A percentile compares a stretch with the other conserved stretches of the same genome.
These are phyloP conservation scores for Sporothrix mexicana DNA, from an alignment of 2,329 filamentous ascomycete genomes.

Conservation along the genomic window DNA sequence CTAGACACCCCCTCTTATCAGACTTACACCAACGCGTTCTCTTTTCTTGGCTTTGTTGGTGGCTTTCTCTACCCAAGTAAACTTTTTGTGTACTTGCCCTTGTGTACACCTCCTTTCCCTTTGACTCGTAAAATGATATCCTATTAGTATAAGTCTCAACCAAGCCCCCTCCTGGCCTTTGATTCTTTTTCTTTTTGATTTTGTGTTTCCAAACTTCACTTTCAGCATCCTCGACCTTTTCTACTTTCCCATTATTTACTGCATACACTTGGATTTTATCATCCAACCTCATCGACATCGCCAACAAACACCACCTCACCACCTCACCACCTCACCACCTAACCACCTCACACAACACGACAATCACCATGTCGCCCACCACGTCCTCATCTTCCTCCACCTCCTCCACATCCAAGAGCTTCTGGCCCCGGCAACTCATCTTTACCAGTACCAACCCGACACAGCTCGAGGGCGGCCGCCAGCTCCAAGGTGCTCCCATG, in stretches of 20 bases:
- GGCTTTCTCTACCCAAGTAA: constrained; percentile 1
- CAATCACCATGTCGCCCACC: constrained; percentile 8
- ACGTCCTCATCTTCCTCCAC: constrained; percentile 6
- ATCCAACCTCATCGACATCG: background rate
- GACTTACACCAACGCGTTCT: constrained; percentile 12
- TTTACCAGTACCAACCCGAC: constrained; percentile 33
- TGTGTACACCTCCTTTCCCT: background rate
- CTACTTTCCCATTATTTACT: background rate
- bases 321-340: background rate
- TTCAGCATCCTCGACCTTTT: background rate
- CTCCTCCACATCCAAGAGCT: constrained; percentile 25
- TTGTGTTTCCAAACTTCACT: background rate
- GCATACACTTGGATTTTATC: background rate
- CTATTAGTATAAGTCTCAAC: constrained; percentile 20
- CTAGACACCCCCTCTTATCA: background rate
- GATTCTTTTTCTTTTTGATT: background rate
- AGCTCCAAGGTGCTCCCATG: constrained; percentile 34
- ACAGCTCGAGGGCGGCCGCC: constrained; percentile 30
- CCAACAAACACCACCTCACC: background rate
- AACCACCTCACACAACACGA: background rate
- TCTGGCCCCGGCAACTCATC: constrained; percentile 30
- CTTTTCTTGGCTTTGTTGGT: constrained; percentile 8
- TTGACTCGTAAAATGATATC: constrained; percentile 18
- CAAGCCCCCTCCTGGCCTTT: background rate
- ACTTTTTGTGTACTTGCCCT: background rate